These are phyloP conservation scores for Thraustochytrium sp. DNA, from an alignment of 352 stramenopile species.

Conservation along the genomic window DNA sequence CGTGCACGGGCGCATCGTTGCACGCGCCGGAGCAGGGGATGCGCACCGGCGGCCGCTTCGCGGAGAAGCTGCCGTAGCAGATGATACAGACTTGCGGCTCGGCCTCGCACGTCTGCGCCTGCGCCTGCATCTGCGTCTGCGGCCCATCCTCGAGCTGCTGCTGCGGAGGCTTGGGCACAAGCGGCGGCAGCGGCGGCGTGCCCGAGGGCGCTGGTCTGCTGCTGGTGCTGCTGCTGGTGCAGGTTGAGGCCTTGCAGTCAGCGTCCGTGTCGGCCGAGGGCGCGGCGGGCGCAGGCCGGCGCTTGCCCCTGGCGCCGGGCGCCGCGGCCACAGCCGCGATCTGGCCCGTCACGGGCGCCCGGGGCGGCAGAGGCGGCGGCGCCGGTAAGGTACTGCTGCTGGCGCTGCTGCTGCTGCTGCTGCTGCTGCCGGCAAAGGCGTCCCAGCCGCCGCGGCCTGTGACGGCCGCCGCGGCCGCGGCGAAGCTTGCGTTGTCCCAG, in stretches of 20 bases:
- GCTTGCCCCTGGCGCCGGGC: no score
- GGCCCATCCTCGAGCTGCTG: background rate
- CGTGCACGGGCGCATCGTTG: slow-evolving; percentile 30
- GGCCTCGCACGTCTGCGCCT: no score
- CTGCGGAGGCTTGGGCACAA: background rate
- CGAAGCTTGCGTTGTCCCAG: no score
- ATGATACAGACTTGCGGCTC: slow-evolving; percentile 25
- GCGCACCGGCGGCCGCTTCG: background rate
- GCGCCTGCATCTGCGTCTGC: no score
- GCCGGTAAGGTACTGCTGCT: background rate
- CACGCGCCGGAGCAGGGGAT: slow-evolving; percentile 21
- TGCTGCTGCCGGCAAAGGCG: background rate
- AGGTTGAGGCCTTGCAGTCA: no score
- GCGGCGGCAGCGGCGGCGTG: no score
- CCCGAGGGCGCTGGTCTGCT: no score
- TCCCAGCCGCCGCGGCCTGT: no score
- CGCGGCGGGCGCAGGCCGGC: no score
- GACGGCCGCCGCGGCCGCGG: no score
- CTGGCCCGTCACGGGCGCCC: background rate
- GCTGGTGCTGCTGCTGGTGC: background rate
- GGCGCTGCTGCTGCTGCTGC: background rate
- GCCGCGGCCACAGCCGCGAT: no score
- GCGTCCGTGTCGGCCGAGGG: no score
- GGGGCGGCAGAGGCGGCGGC: background rate
- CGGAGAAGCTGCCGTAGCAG: slow-evolving; percentile 21